Percentiles rank a stretch among this genome's conserved stretches.
These are phyloP conservation scores for Candida orba DNA, from an alignment of 805 yeast species.

Conservation along the genomic window DNA sequence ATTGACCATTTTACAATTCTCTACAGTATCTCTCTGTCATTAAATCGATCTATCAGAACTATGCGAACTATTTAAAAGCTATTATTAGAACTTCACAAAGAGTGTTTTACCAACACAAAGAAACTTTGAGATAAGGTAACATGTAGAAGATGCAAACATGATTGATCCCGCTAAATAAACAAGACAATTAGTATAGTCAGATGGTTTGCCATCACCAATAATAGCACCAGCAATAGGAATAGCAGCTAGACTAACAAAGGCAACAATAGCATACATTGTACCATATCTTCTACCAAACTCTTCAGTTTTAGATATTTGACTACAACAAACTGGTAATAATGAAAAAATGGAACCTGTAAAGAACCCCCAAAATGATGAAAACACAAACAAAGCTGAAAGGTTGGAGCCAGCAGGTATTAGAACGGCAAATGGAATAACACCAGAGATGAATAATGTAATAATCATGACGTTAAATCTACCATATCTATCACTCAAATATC, in stretches of 20 bases:
- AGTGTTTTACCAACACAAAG: neutral
- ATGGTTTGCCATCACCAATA: conserved; percentile 30
- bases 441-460: conserved; percentile 24
- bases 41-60: too few species aligned
- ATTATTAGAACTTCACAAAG: neutral
- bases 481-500: conserved; percentile 32
- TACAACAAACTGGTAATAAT: conserved; percentile 50
- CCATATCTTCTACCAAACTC: conserved; percentile 50
- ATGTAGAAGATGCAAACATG: conserved; percentile 30
- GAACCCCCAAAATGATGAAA: conserved; percentile 45
- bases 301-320: conserved; percentile 47
- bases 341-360: conserved; percentile 48
- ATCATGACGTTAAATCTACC: conserved; percentile 52
- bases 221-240: conserved; percentile 46
- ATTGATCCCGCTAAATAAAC: conserved; percentile 29
- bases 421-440: conserved; percentile 27
- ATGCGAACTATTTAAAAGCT: too few species aligned
- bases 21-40: too few species aligned
- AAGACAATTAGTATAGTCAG: conserved; percentile 29
- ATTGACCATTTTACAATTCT: too few species aligned
- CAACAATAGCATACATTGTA: conserved; percentile 50
- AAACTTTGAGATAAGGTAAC: conserved; percentile 37
- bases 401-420: conserved; percentile 32
- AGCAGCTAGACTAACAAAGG: conserved; percentile 43
- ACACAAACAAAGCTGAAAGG: conserved; percentile 31